Base-by-base conservation (phyloP, 345 rosid species). In the Acer campestre region DNA sequence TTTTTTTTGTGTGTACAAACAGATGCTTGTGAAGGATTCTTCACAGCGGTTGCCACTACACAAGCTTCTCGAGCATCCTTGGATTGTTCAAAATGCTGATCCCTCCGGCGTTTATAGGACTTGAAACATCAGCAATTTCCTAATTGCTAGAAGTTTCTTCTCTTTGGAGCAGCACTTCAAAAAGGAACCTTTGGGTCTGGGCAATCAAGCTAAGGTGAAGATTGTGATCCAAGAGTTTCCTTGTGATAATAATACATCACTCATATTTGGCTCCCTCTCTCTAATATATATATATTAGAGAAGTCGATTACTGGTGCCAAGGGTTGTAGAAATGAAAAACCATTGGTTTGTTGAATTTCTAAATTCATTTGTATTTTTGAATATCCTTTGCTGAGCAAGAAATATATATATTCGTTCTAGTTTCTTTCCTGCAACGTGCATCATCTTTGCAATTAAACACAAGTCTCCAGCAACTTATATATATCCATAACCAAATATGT, bases 21-120 rank as follows among this genome's bases (percentile, higher is more conserved):
- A 96, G 99, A 97, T 97, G 98, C 99, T 97, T 67, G 94, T 93
- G 71, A 97, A 91, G 97, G 98, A 93, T 29, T 90, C 94, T 71
- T 78, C 88, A 0, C 73, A 86, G 77, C 98, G 99, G 64, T 82
- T 97, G 80, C 98, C 98, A 22, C 62, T 94, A 29, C 96, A 91
- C 81, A 97, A 90, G 79, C 89, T 97, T 77, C 93, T 97, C 4
- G 97, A 94, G 89, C 99, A 97, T 77, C 94, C 98, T 0, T 97
- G 98, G 99, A 91, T 97, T 76, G 85, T 90, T 74, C 98, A 94
- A 77, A 94, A 97, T 73, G 97, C 97, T 9, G 98, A 97, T 77
- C 97, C 98, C 51, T 89, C 96, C 29, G 98, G 99, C 44, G 78
- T 90, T 78, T 93, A 91, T 72, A 90, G 84, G 83, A 73, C 78